phyloP scores from a whole-genome alignment of 805 yeast species.

The Geotrichum ghanense region DNA sequence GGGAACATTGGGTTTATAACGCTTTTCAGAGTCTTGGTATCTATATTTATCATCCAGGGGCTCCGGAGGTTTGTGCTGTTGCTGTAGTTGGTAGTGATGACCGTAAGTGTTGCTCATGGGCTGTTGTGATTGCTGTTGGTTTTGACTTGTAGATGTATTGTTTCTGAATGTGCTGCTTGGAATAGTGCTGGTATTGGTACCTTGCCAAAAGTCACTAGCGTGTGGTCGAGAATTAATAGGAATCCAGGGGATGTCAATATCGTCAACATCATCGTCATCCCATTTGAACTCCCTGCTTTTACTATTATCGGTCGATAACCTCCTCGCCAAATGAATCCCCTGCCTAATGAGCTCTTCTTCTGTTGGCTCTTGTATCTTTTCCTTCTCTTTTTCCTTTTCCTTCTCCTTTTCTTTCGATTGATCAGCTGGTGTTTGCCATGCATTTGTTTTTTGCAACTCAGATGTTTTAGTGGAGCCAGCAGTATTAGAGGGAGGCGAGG shows the following conservation, averaged over 20 bases:
- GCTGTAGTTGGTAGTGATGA: not conserved
- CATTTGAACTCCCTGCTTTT: conserved; percentile 21
- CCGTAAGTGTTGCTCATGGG: not conserved
- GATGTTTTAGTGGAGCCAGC: not conserved
- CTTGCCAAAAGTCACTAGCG: not conserved
- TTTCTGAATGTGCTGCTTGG: too few relatives aligned
- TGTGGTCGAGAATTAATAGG: conserved; percentile 2
- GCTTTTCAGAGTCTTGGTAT: conserved; percentile 15
- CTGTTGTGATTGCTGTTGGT: not conserved
- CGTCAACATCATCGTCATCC: conserved; percentile 31
- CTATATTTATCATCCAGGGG: conserved; percentile 10
- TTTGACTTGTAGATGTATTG: too few relatives aligned
- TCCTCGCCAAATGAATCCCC: conserved; percentile 26
- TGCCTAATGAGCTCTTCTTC: conserved; percentile 26
- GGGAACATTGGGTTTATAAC: conserved; percentile 14
- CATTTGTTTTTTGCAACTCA: conserved; percentile 11
- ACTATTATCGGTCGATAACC: conserved; percentile 18
- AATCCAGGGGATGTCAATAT: conserved; percentile 22
- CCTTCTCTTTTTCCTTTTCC: conserved; percentile 3
- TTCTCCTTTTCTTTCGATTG: not conserved
- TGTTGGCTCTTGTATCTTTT: conserved; percentile 11
- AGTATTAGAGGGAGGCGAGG: not conserved
- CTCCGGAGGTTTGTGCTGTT: not conserved
- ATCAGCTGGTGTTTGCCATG: conserved; percentile 13
- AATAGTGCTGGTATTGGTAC: not conserved